Evolutionary conservation across 208 protist species (phyloP).

Genomic region (Wallacemonas sp.): DNA sequence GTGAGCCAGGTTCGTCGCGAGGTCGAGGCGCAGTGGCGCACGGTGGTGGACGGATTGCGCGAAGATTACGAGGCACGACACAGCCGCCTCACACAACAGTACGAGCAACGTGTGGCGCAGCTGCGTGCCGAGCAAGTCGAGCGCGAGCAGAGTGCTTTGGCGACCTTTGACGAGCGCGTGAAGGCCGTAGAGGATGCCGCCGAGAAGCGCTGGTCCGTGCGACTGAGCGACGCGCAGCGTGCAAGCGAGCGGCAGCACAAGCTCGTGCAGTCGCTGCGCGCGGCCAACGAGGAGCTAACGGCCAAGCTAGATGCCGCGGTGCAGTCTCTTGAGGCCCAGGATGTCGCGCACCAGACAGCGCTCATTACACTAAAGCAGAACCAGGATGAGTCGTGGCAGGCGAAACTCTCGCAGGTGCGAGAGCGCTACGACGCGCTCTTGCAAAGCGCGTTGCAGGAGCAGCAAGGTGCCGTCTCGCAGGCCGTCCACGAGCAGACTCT

Average conservation of each 20-base stretch:
- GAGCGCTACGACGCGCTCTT: slow-evolving; percentile 12
- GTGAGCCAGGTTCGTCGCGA: slow-evolving; percentile 11
- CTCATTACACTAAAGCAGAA: slow-evolving; percentile 18
- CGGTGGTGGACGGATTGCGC: slow-evolving; percentile 15
- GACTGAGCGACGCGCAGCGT: slow-evolving; percentile 1
- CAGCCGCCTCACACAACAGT: slow-evolving; percentile 11
- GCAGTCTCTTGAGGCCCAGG: slow-evolving; percentile 8
- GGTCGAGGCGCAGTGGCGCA: slow-evolving; percentile 29
- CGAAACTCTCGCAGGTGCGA: slow-evolving; percentile 4
- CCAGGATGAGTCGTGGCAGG: slow-evolving; percentile 11
- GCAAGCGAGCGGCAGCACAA: slow-evolving; percentile 16
- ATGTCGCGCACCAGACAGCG: slow-evolving; percentile 14
- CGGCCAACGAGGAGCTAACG: slow-evolving; percentile 10
- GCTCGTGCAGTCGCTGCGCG: slow-evolving; percentile 15
- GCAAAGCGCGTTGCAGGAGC: slow-evolving; percentile 13
- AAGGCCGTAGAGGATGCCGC: slow-evolving; percentile 23
- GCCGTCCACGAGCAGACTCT: slow-evolving; percentile 18
- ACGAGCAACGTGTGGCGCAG: slow-evolving; percentile 26
- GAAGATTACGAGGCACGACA: slow-evolving; percentile 23
- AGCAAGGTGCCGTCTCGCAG: slow-evolving; percentile 18
- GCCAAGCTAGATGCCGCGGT: slow-evolving; percentile 13
- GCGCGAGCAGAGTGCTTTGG: slow-evolving; percentile 4
- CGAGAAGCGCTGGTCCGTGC: slow-evolving; percentile 1
- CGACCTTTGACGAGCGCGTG: slow-evolving; percentile 9
- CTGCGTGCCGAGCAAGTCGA: slow-evolving; percentile 18